Base-by-base conservation (phyloP, 2,329 filamentous ascomycete species). In the Cercospora zeina region DNA sequence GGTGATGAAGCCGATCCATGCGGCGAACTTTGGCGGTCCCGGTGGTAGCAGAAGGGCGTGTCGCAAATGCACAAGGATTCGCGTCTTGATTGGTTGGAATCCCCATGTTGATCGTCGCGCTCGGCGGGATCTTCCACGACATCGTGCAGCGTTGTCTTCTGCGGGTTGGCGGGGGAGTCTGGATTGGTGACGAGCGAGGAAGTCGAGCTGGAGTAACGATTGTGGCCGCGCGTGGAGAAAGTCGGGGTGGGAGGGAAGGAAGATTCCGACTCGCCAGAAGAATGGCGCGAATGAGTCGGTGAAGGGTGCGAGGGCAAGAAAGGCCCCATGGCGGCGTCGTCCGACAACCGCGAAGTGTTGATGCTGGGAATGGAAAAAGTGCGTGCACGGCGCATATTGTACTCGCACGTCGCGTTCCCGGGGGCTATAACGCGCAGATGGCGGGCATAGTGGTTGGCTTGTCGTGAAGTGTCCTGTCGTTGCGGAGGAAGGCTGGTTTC, bases 101-200 rank as follows among this genome's bases (percentile, higher is more conserved):
- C 73, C 13, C 34, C 24, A 51, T 80, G 76, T 62, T 53, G 81
- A 30, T 87, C 84, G 21, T 89, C 89, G 58, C 83, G 84, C 74
- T 93, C 89, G 45, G 87, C 77, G 1, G 89, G 87, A 71, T 96
- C 92, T 75, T 97, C 93, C 71, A 92, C 85, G 19, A 97, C 89
- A 70, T 95, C 90, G 14, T 91, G 89, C 65, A 97, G 81, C 57
- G 90, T 90, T 0, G 84, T 79, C 79, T 65, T 62, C 21, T 65
- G 61, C 5, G 81, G 55, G 39, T 70, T 72, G 78, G 82, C 62
- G 82, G 87, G 63, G 82, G 88, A 59, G 81, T 87, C 65, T 76
- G 84, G 80, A 33, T 82, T 79, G 8, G 90, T 81, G 60, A 89
- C 88, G 61, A 91, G 80, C 4, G 92, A 96, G 1, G 92, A 96